A percentile compares a stretch with the other conserved stretches of the same genome.
These are phyloP conservation scores for Coleophoma eucalyptorum DNA, from an alignment of 2,329 filamentous ascomycete species.

Conservation along the genomic window DNA sequence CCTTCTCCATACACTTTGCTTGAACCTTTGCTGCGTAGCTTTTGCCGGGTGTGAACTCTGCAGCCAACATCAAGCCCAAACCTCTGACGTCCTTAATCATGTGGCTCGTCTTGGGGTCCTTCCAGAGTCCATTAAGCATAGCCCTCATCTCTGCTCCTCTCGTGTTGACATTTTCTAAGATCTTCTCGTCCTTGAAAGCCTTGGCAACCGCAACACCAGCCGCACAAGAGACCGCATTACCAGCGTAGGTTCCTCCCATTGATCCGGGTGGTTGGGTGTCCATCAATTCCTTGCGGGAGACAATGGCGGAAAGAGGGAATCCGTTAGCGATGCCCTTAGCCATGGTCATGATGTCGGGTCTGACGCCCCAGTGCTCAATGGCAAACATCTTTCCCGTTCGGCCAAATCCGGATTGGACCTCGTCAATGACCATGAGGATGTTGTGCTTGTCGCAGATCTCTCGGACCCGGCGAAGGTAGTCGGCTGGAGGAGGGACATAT, in stretches of 20 bases:
- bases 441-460: constrained; percentile 90
- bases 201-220: constrained; percentile 10
- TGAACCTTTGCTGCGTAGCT: constrained; percentile 32
- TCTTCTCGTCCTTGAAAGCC: constrained; percentile 11
- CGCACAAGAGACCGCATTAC: constrained; percentile 11
- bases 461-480: constrained; percentile 74
- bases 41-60: constrained; percentile 30
- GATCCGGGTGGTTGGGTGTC: constrained; percentile 10
- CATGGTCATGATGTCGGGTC: constrained; percentile 86
- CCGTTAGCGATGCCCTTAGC: constrained; percentile 75
- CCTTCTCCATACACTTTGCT: constrained; percentile 25
- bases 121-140: constrained; percentile 2
- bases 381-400: constrained; percentile 92
- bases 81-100: constrained; percentile 33
- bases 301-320: constrained; percentile 15
- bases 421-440: constrained; percentile 88
- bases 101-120: constrained; percentile 9
- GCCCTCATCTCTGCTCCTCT: constrained; percentile 7
- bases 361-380: constrained; percentile 87
- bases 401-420: constrained; percentile 95
- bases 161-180: constrained; percentile 11
- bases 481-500: constrained; percentile 85
- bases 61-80: constrained; percentile 33
- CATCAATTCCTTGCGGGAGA: constrained; percentile 12
- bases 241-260: constrained; percentile 11